These are phyloP conservation scores for Schizochytrium sp. DNA, from an alignment of 108 stramenopile species.

Conservation along the genomic window DNA sequence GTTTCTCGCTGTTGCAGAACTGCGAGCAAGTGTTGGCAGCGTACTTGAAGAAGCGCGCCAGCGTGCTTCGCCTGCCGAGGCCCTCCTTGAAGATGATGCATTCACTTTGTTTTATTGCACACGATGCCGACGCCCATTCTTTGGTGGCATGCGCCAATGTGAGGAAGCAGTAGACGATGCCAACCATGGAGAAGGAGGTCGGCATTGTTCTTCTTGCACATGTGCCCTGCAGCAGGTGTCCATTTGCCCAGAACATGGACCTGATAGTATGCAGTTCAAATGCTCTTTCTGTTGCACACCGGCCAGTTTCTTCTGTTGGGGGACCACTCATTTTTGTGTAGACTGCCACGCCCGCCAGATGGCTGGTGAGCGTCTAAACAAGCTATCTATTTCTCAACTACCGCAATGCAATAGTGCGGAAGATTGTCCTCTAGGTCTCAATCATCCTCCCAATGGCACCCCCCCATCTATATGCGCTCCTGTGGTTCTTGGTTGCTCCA, in stretches of 20 bases:
- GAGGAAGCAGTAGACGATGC: background rate
- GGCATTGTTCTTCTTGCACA: background rate
- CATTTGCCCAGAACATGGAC: background rate
- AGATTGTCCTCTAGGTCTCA: background rate
- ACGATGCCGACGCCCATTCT: background rate
- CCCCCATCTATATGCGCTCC: conserved; percentile 5
- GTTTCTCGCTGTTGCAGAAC: background rate
- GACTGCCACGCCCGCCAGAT: conserved; percentile 28
- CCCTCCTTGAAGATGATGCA: background rate
- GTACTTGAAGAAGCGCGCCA: background rate
- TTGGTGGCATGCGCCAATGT: conserved; percentile 22
- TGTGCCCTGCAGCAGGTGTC: conserved; percentile 16
- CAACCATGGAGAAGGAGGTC: background rate
- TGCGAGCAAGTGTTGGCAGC: too few relatives aligned
- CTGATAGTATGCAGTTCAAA: background rate
- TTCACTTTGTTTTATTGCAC: background rate
- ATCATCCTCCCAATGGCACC: conserved; percentile 12
- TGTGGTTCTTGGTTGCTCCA: conserved; percentile 11
- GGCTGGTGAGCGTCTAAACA: background rate
- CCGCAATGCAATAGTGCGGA: background rate
- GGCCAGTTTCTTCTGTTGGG: conserved; percentile 34
- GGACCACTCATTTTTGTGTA: conserved; percentile 44
- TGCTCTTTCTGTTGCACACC: conserved; percentile 39
- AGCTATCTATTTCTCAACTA: background rate
- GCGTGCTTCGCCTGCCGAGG: background rate